Percentiles rank a stretch among this genome's conserved stretches.
Evolutionary conservation across 1,139 yeast genomes (phyloP).

Genomic region (Zygoascus hellenicus): DNA sequence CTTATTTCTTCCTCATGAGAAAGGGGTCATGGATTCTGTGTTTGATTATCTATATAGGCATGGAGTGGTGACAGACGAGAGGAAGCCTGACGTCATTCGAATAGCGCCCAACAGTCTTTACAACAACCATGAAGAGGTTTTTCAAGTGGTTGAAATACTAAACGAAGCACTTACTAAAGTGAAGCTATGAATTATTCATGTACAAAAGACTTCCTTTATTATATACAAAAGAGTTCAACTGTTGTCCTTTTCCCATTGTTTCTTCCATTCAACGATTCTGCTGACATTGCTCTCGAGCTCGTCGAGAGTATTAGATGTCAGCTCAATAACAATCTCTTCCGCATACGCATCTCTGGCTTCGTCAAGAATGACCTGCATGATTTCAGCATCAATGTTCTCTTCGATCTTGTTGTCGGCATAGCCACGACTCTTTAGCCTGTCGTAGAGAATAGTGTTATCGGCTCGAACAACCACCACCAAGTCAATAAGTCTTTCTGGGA

Average conservation of each 20-base stretch:
- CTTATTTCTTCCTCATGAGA: slow-evolving; percentile 50
- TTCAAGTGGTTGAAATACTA: slow-evolving; percentile 42
- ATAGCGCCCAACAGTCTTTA: slow-evolving; percentile 81
- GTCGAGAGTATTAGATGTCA: slow-evolving; percentile 64
- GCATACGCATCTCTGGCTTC: slow-evolving; percentile 84
- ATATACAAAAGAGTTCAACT: not conserved
- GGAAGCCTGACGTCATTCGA: slow-evolving; percentile 83
- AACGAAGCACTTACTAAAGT: slow-evolving; percentile 36
- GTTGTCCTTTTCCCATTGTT: slow-evolving; percentile 50
- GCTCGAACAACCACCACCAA: slow-evolving; percentile 84
- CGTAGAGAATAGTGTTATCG: slow-evolving; percentile 64
- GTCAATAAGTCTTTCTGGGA: slow-evolving; percentile 89
- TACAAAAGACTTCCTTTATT: not conserved
- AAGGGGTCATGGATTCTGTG: slow-evolving; percentile 60
- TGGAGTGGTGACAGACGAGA: slow-evolving; percentile 80
- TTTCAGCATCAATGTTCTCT: slow-evolving; percentile 93
- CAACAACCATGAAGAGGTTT: slow-evolving; percentile 66
- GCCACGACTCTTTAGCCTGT: slow-evolving; percentile 60
- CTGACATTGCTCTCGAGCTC: slow-evolving; percentile 77
- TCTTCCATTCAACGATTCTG: slow-evolving; percentile 67
- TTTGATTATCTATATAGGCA: slow-evolving; percentile 40
- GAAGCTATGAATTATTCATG: not conserved
- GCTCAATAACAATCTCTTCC: slow-evolving; percentile 74
- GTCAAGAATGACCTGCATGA: slow-evolving; percentile 84
- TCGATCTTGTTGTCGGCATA: slow-evolving; percentile 76